Percentiles rank a stretch among this genome's conserved stretches.
These are phyloP conservation scores for Penicillium sp. DNA, from an alignment of 2,329 filamentous ascomycete genomes.

Conservation along the genomic window DNA sequence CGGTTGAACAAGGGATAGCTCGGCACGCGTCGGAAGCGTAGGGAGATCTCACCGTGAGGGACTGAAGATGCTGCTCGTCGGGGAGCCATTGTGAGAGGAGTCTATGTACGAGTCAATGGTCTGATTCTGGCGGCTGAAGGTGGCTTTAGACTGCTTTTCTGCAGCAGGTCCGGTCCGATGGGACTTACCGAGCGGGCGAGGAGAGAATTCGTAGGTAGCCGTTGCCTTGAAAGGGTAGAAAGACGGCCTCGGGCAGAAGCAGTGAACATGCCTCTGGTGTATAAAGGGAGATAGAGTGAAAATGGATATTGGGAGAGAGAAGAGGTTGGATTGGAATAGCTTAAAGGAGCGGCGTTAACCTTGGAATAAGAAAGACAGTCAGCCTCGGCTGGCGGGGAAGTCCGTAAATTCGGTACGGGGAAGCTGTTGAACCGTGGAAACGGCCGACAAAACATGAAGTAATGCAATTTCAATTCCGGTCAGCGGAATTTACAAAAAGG, in stretches of 20 bases:
- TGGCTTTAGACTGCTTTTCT: not conserved
- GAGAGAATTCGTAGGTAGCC: conserved; percentile 34
- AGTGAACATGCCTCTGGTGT: conserved; percentile 42
- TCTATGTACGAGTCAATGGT: conserved; percentile 25
- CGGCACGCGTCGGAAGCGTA: conserved; percentile 14
- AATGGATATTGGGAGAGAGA: conserved; percentile 9
- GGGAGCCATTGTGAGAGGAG: conserved; percentile 40
- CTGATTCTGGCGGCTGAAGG: not conserved
- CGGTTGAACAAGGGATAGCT: not conserved
- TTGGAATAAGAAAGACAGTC: conserved; percentile 12
- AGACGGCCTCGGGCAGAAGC: conserved; percentile 44
- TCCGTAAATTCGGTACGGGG: conserved; percentile 12
- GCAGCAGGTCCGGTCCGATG: not conserved
- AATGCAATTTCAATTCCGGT: not conserved
- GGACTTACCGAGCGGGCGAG: conserved; percentile 35
- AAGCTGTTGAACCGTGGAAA: too few relatives aligned
- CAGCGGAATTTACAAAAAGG: conserved; percentile 9
- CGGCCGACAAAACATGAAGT: too few relatives aligned
- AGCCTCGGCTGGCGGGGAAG: conserved; percentile 24
- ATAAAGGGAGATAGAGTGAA: conserved; percentile 1
- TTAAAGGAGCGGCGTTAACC: conserved; percentile 5
- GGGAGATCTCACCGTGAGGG: conserved; percentile 44
- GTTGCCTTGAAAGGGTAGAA: conserved; percentile 40
- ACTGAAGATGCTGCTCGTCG: conserved; percentile 45
- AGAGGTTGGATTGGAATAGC: conserved; percentile 14